phyloP scores from a whole-genome alignment of 192 early-diverging fungal genomes.

The Podila horticola region DNA sequence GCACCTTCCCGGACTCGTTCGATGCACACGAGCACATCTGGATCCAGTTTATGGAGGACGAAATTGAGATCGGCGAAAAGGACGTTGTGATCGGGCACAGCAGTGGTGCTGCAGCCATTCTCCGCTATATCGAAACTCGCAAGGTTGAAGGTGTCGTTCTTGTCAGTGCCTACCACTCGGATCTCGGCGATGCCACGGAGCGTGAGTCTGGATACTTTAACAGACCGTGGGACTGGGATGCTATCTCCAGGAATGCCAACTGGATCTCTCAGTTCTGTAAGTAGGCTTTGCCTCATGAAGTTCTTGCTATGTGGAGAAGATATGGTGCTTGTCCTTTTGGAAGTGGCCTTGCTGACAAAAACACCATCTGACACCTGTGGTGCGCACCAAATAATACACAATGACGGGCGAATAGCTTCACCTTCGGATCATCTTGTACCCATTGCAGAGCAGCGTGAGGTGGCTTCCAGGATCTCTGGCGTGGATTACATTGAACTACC shows the following conservation, averaged over 20 bases:
- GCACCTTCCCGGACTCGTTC: conserved; percentile 51
- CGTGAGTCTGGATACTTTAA: conserved; percentile 53
- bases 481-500: conserved; percentile 51
- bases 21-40: conserved; percentile 51
- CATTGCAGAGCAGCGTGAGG: conserved; percentile 52
- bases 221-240: conserved; percentile 52
- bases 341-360: too few species aligned
- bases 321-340: background rate
- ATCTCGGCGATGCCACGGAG: conserved; percentile 42
- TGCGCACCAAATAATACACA: too few species aligned
- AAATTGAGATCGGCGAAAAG: conserved; percentile 24
- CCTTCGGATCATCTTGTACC: conserved; percentile 51
- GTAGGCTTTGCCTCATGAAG: background rate
- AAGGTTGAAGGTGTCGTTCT: conserved; percentile 52
- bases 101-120: conserved; percentile 46
- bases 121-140: conserved; percentile 43
- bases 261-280: conserved; percentile 53
- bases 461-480: conserved; percentile 40
- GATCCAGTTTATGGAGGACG: conserved; percentile 46
- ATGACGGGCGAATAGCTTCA: conserved; percentile 11
- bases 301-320: background rate
- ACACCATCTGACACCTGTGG: too few species aligned
- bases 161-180: conserved; percentile 54
- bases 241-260: conserved; percentile 33
- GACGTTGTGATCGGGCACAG: conserved; percentile 52